phyloP scores from a whole-genome alignment of 2,329 filamentous ascomycete genomes.

The Xylaria sp. region DNA sequence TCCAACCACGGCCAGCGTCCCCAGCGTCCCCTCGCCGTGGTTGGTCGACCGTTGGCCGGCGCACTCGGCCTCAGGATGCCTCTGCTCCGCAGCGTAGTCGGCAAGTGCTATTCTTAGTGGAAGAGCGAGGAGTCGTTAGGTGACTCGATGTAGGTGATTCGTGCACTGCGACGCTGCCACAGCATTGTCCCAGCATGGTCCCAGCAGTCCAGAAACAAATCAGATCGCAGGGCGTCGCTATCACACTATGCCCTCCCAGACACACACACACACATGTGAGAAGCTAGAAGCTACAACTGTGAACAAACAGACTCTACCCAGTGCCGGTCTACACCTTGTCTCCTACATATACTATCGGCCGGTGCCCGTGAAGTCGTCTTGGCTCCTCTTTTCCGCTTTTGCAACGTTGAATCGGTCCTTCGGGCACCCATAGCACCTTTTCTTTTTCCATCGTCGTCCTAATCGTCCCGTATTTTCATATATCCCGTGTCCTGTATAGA shows the following conservation, averaged over 20 bases:
- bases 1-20: slow-evolving; percentile 47
- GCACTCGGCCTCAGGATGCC: slow-evolving; percentile 33
- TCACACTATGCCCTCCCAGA: slow-evolving; percentile 45
- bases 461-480: slow-evolving; percentile 46
- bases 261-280: slow-evolving; percentile 44
- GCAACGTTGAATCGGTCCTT: slow-evolving; percentile 47
- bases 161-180: slow-evolving; percentile 42
- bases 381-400: slow-evolving; percentile 47
- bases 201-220: slow-evolving; percentile 48
- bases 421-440: slow-evolving; percentile 45
- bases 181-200: slow-evolving; percentile 41
- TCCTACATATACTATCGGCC: slow-evolving; percentile 50
- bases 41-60: slow-evolving; percentile 42
- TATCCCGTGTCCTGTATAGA: slow-evolving; percentile 46
- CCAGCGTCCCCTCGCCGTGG: slow-evolving; percentile 43
- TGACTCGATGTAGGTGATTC: slow-evolving; percentile 43
- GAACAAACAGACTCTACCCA: slow-evolving; percentile 36
- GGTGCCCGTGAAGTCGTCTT: slow-evolving; percentile 44
- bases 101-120: slow-evolving; percentile 50
- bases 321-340: neutral
- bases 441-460: slow-evolving; percentile 42
- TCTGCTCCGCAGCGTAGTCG: slow-evolving; percentile 35
- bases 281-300: slow-evolving; percentile 29
- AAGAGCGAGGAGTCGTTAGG: slow-evolving; percentile 34
- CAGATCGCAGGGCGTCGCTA: slow-evolving; percentile 46